Percentiles rank a stretch among this genome's conserved stretches.
Conservation (phyloP, 2,329 filamentous ascomycete genomes). For the Cladophialophora chaetospira region DNA sequence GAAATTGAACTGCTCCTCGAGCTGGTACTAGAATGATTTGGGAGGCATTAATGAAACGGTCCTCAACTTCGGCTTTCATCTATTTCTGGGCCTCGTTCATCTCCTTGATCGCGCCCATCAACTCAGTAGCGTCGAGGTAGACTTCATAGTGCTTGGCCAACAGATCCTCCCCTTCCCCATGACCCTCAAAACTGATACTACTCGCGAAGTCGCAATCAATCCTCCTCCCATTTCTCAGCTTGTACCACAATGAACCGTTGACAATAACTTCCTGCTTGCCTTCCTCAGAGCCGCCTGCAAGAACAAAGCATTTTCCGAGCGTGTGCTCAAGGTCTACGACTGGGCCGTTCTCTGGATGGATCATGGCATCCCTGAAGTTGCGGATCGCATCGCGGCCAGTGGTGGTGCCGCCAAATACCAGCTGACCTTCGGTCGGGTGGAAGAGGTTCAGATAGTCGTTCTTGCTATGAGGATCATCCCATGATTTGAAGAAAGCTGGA, state of each 20-base stretch:
- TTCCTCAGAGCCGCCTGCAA: constrained; percentile 16
- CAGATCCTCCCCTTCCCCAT: constrained; percentile 7
- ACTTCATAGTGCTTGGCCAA: constrained; percentile 25
- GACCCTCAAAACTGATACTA: constrained; percentile 16
- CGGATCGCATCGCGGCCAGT: constrained; percentile 25
- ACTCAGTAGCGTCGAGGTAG: constrained; percentile 21
- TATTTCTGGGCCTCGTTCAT: constrained; percentile 15
- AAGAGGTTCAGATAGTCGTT: constrained; percentile 21
- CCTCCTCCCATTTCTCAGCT: constrained; percentile 23
- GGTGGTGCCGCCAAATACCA: constrained; percentile 18
- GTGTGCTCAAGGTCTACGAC: constrained; percentile 26
- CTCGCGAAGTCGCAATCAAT: constrained; percentile 23
- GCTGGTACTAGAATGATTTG: no score
- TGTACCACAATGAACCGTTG: constrained; percentile 27
- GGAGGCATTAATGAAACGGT: no score
- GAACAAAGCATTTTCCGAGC: constrained; percentile 19
- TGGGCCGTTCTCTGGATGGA: constrained; percentile 24
- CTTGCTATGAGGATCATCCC: constrained; percentile 21
- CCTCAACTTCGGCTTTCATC: not conserved
- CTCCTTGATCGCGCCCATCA: constrained; percentile 23
- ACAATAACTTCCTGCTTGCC: constrained; percentile 23
- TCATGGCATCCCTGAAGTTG: constrained; percentile 20
- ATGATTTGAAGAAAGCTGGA: constrained; percentile 24
- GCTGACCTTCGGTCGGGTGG: constrained; percentile 16
- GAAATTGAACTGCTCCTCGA: no score